Evolutionary conservation across 2,329 filamentous ascomycete species (phyloP), one percentile per base, ranked within the genome.

Genomic region (Huntiella omanensis): DNA sequence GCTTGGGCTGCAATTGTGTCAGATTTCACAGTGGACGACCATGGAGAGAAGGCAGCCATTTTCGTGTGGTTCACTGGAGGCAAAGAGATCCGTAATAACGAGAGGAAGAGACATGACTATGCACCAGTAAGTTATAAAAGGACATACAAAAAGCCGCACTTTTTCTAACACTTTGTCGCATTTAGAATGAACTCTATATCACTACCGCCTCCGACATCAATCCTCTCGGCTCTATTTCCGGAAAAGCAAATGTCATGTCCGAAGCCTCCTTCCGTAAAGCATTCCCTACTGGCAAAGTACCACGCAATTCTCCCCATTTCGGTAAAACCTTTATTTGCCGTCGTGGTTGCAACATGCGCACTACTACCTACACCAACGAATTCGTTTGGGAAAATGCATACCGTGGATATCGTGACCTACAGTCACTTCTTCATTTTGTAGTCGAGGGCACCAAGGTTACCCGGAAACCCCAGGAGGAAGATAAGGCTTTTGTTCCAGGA

Each of bases 51-150:
- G 67, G 77, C 79, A 19, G 88, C 83, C 47, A 82, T 80, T 52
- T 91, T 98, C 57, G 80, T 95, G 71, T 98, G 91, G 91, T 95
- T 98, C 58, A 86, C 83, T 0, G 85, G 83, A 0, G 83, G 93
- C 55, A 83, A 81, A 56, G 88, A 96, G 62, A 84, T 95, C 50
- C 75, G 80, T 22, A 91, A 83, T 55, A 81, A 79, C 57, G 73
- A 76, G 49, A 88, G 83, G 63, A 93, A 91, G 64, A 70, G 85
- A 56, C 71, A 67, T 10, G 91, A 98, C 61, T 84, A 75, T 49
- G 60, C 92, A 45, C 74, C 74, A 57, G 76, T 82, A 64, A 49
- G 64, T 55, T 17, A 7, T 19, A 15, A 7, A 8, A 28, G 3
- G 22, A 28, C 33, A 22, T 38, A 10, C 32, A 28, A n/a, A 17